Evolutionary conservation across 352 stramenopile genomes (phyloP).

Genomic region (Albugo laibachii): DNA sequence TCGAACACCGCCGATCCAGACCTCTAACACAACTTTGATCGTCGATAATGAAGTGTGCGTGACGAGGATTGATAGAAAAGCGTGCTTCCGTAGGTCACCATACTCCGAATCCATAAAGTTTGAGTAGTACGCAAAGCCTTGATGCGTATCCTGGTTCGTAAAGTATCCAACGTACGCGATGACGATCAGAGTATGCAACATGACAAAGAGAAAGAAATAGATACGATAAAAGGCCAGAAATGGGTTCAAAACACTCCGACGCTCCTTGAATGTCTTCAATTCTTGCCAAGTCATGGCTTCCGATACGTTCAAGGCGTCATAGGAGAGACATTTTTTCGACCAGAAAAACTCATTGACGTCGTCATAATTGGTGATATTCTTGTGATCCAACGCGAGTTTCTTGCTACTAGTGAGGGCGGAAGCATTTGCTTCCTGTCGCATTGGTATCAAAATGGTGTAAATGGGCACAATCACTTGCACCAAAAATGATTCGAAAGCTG

Average conservation of each 20-base stretch:
- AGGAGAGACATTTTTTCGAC: conserved; percentile 46
- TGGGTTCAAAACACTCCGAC: conserved; percentile 60
- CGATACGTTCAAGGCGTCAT: conserved; percentile 65
- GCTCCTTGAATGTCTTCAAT: conserved; percentile 75
- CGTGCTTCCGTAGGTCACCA: conserved; percentile 43
- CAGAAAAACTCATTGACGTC: conserved; percentile 85
- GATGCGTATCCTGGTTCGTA: conserved; percentile 27
- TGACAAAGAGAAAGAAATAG: conserved; percentile 73
- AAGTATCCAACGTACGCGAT: conserved; percentile 67
- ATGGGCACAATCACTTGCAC: conserved; percentile 47
- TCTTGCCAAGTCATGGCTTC: conserved; percentile 40
- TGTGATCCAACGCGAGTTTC: conserved; percentile 32
- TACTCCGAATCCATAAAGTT: conserved; percentile 53
- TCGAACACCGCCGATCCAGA: conserved; percentile 62
- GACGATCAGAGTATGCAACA: conserved; percentile 56
- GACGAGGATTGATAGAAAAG: conserved; percentile 56
- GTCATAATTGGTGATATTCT: conserved; percentile 80
- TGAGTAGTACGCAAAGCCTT: conserved; percentile 44
- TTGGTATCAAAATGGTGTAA: conserved; percentile 62
- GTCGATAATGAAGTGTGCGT: conserved; percentile 33
- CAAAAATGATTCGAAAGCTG: conserved; percentile 50
- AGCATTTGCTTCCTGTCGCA: conserved; percentile 15
- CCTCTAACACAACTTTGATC: conserved; percentile 56
- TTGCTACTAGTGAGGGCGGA: conserved; percentile 6
- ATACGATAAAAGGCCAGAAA: conserved; percentile 71